Conservation (phyloP, 352 stramenopile genomes). For the Phytophthora cryptogea region DNA sequence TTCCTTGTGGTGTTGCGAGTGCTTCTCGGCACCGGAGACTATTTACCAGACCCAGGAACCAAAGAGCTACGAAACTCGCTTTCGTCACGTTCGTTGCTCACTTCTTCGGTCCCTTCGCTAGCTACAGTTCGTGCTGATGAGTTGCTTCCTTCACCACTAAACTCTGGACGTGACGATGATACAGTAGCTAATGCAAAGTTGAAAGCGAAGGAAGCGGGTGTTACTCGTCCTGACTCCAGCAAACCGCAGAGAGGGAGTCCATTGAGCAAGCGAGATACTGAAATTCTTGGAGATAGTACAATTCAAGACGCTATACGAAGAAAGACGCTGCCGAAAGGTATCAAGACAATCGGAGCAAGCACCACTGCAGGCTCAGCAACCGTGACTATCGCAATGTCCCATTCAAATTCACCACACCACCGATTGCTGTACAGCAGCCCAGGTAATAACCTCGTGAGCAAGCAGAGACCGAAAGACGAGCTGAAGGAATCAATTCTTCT, state of each 20-base stretch:
- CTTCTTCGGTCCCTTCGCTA: constrained; percentile 37
- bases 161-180: constrained; percentile 19
- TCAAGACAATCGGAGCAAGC: constrained; percentile 26
- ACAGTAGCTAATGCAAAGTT: constrained; percentile 6
- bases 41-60: neutral
- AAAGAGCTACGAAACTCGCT: constrained; percentile 35
- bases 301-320: constrained; percentile 32
- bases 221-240: constrained; percentile 10
- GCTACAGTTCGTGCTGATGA: constrained; percentile 22
- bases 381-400: constrained; percentile 23
- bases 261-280: constrained; percentile 20
- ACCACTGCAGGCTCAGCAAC: constrained; percentile 5
- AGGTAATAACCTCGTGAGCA: constrained; percentile 27
- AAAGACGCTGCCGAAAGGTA: constrained; percentile 39
- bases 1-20: constrained; percentile 63
- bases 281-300: constrained; percentile 22
- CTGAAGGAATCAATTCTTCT: constrained; percentile 36
- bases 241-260: constrained; percentile 10
- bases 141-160: constrained; percentile 5
- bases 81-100: constrained; percentile 28
- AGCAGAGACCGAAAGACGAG: constrained; percentile 43
- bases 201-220: constrained; percentile 1
- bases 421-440: constrained; percentile 24
- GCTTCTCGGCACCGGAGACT: constrained; percentile 47
- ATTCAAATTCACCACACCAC: constrained; percentile 22